phyloP scores from a whole-genome alignment of 768 basidiomycete species.

The Podaxis sp. region DNA sequence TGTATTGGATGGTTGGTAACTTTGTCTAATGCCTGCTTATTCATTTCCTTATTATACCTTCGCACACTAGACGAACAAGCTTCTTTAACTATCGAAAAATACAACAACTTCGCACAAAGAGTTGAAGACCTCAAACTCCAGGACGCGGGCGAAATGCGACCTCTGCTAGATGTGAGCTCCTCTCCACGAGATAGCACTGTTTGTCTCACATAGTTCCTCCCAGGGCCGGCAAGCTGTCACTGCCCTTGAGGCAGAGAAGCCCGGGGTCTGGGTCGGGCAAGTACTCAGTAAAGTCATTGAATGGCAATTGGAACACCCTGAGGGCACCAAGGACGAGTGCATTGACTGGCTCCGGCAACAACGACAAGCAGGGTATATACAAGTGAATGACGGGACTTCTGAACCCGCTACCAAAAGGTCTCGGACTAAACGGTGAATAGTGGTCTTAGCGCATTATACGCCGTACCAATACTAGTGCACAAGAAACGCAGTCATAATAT shows the following conservation, averaged over 20 bases:
- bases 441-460: background rate
- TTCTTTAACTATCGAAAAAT: slow-evolving; percentile 50
- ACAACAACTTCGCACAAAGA: slow-evolving; percentile 62
- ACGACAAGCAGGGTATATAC: slow-evolving; percentile 40
- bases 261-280: slow-evolving; percentile 71
- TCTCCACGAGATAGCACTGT: background rate
- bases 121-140: slow-evolving; percentile 65
- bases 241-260: slow-evolving; percentile 50
- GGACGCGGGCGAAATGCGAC: slow-evolving; percentile 61
- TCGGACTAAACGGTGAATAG: slow-evolving; percentile 30
- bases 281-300: slow-evolving; percentile 67
- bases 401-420: slow-evolving; percentile 39
- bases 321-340: slow-evolving; percentile 66
- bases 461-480: background rate
- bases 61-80: slow-evolving; percentile 41
- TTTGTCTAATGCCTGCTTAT: background rate
- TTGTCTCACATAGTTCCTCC: slow-evolving; percentile 7
- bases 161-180: slow-evolving; percentile 73
- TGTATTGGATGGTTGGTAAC: slow-evolving; percentile 44
- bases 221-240: slow-evolving; percentile 73
- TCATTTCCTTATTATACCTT: slow-evolving; percentile 1
- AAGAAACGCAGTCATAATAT: background rate
- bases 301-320: slow-evolving; percentile 86
- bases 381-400: slow-evolving; percentile 20
- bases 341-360: slow-evolving; percentile 65